phyloP scores from a whole-genome alignment of 768 basidiomycete species.

The Rhizopogon vulgaris region DNA sequence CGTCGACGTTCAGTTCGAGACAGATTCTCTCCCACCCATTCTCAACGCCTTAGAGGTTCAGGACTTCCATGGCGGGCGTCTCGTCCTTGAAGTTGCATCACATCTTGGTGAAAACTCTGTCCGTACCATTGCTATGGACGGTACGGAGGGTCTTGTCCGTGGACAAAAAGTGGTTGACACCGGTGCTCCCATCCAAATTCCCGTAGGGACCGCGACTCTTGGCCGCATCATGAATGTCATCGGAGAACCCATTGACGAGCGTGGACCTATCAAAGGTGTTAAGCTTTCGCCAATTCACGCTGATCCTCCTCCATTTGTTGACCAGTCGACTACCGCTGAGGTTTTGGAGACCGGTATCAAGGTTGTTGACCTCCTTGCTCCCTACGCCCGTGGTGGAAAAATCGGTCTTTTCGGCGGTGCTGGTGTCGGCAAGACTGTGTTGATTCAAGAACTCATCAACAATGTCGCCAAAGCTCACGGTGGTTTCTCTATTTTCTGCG shows the following conservation, averaged over 20 bases:
- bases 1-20: slow-evolving; percentile 98
- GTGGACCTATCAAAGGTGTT: slow-evolving; percentile 96
- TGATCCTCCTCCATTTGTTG: slow-evolving; percentile 94
- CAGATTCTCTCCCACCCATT: slow-evolving; percentile 87
- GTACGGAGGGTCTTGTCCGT: slow-evolving; percentile 99
- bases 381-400: slow-evolving; percentile 99
- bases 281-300: slow-evolving; percentile 92
- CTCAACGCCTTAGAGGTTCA: slow-evolving; percentile 98
- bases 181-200: slow-evolving; percentile 92
- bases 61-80: slow-evolving; percentile 88
- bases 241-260: slow-evolving; percentile 99
- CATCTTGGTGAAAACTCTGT: slow-evolving; percentile 99
- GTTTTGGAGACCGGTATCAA: slow-evolving; percentile 99
- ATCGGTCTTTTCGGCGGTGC: slow-evolving; percentile 99
- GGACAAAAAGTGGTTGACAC: slow-evolving; percentile 97
- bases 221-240: slow-evolving; percentile 99
- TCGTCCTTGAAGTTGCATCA: slow-evolving; percentile 98
- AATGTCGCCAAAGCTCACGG: slow-evolving; percentile 99
- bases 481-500: slow-evolving; percentile 99
- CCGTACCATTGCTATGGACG: slow-evolving; percentile 99
- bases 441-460: slow-evolving; percentile 99
- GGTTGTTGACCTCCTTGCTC: slow-evolving; percentile 98
- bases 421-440: slow-evolving; percentile 99
- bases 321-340: slow-evolving; percentile 98
- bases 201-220: slow-evolving; percentile 90